phyloP scores from a whole-genome alignment of 345 rosid genomes.

The Moringa oleifera region DNA sequence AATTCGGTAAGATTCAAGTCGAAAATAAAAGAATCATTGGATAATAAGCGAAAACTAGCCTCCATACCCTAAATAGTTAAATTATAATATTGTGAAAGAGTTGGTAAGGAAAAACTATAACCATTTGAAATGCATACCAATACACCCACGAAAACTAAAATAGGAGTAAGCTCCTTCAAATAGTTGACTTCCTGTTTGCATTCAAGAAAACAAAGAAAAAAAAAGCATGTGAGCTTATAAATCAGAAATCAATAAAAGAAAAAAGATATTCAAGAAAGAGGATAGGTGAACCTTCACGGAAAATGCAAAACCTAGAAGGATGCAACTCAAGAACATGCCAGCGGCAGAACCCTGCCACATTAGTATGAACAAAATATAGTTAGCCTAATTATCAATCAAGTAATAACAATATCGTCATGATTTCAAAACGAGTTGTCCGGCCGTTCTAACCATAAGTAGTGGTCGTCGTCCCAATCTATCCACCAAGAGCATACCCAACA shows the following conservation, averaged over 20 bases:
- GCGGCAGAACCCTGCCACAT: slow-evolving; percentile 39
- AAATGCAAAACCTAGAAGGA: slow-evolving; percentile 41
- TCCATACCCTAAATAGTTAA: too few relatives aligned
- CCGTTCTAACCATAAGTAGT: slow-evolving; percentile 37
- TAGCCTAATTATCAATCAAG: not conserved
- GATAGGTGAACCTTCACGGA: slow-evolving; percentile 34
- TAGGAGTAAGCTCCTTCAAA: not conserved
- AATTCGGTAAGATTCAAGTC: too few relatives aligned
- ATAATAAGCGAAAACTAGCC: not conserved
- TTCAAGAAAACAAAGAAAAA: not conserved
- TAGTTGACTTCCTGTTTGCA: too few relatives aligned
- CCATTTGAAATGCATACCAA: too few relatives aligned
- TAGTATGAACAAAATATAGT: not conserved
- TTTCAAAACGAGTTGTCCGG: not conserved
- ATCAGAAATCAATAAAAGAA: not conserved
- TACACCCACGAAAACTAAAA: not conserved
- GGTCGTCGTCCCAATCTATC: slow-evolving; percentile 52
- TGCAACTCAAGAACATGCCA: slow-evolving; percentile 33
- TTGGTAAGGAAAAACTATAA: too few relatives aligned
- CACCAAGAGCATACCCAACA: slow-evolving; percentile 29
- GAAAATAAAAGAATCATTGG: too few relatives aligned
- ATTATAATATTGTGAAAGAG: too few relatives aligned
- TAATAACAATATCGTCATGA: too few relatives aligned
- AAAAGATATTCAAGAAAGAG: not conserved
- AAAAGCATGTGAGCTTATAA: not conserved